Evolutionary conservation across 2,329 filamentous ascomycete species (phyloP), one percentile per base, ranked within the genome.

Genomic region (Sclerotinia subarctica): DNA sequence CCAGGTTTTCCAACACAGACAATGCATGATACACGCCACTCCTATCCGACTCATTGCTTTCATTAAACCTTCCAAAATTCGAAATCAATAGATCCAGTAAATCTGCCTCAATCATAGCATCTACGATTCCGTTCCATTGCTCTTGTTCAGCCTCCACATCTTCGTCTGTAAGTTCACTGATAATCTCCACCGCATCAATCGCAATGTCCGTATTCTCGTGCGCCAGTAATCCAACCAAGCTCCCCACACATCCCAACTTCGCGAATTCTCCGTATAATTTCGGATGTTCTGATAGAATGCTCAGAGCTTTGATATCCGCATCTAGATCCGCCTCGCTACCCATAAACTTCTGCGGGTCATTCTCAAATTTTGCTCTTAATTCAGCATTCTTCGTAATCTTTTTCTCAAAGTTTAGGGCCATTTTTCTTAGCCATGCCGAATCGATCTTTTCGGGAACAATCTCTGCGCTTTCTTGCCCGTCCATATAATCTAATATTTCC

Each of bases 171-270:
- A 98, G 82, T 80, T 99, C 95, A 67, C 88, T 89, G 63, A 99
- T 87, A 58, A 97, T 91, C 80, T 98, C 91, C 62, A 97, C 89
- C 0, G 90, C 92, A 71, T 90, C 92, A 74, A 98, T 96, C 15
- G 95, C 93, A 72, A 99, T 96, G 76, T 99, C 95, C 0, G 94
- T 94, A 78, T 99, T 99, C 75, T 99, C 95, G 78, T 99, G 95
- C 21, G 94, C 90, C 60, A 99, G 82, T 64, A 99, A 80, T 2
- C 89, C 87, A 1, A 96, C 92, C 63, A 99, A 79, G 66, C 90
- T 94, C 5, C 80, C 86, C 0, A 88, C 87, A 69, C 88, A 91
- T 26, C 91, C 91, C 64, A 93, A 82, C 72, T 88, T 89, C 44
- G 90, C 88, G 75, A 97, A 93, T 70, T 96, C 92, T 17, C 82